phyloP scores from a whole-genome alignment of 768 basidiomycete species.

The Tremella fuciformis region DNA sequence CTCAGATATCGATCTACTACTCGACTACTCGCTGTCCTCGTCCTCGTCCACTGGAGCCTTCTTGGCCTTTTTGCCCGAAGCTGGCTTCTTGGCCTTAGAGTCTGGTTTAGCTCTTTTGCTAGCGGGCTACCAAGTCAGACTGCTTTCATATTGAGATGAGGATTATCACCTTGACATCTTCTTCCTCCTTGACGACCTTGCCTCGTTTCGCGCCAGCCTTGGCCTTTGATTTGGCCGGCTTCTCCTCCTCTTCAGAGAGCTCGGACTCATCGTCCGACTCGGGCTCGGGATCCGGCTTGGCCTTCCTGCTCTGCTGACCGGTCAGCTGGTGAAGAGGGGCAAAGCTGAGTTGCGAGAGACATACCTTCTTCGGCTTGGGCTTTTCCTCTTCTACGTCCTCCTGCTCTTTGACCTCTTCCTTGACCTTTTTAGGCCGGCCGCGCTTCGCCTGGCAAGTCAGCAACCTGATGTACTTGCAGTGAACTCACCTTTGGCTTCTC shows the following conservation, averaged over 20 bases:
- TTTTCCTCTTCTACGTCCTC: constrained; percentile 24
- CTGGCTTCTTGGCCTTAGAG: background rate
- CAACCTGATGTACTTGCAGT: constrained; percentile 46
- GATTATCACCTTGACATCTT: constrained; percentile 21
- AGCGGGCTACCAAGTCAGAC: background rate
- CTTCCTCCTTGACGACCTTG: constrained; percentile 23
- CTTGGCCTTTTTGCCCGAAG: constrained; percentile 13
- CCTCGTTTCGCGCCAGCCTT: constrained; percentile 9
- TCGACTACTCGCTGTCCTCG: constrained; percentile 16
- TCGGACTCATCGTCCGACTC: constrained; percentile 50
- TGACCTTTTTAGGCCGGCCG: constrained; percentile 13
- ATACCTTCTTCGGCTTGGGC: constrained; percentile 15
- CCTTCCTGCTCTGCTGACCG: constrained; percentile 5
- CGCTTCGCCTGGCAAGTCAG: background rate
- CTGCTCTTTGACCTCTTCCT: constrained; percentile 45
- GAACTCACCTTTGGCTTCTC: constrained; percentile 59
- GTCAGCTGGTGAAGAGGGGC: background rate
- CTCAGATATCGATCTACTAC: no score
- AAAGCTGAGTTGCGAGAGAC: background rate
- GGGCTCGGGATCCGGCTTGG: constrained; percentile 1
- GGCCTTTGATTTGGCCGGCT: constrained; percentile 19
- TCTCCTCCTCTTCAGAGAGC: constrained; percentile 32
- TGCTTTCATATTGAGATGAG: background rate
- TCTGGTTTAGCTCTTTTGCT: constrained; percentile 5
- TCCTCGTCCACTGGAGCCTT: constrained; percentile 24